A percentile compares a stretch with the other conserved stretches of the same genome.
Evolutionary conservation across 2,329 filamentous ascomycete genomes (phyloP).

Genomic region (Fusarium sp.): DNA sequence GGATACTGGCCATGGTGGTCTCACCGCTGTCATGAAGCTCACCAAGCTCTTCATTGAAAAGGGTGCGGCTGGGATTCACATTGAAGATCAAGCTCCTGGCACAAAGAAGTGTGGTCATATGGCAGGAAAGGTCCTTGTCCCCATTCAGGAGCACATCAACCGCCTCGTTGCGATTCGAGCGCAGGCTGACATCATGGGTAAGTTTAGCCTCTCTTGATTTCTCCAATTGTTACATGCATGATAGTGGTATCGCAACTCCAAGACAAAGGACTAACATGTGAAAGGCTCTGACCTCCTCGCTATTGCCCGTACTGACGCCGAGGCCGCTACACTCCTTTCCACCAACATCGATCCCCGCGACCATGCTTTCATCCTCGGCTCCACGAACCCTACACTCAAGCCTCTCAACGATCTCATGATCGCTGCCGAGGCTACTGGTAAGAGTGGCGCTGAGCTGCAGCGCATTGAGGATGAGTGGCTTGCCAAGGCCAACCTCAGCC

Average conservation of each 20-base stretch:
- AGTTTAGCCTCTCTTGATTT: slow-evolving; percentile 35
- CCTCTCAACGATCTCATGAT: slow-evolving; percentile 93
- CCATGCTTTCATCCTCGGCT: slow-evolving; percentile 91
- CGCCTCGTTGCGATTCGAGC: slow-evolving; percentile 95
- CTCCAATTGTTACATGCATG: slow-evolving; percentile 31
- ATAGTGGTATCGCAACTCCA: background rate
- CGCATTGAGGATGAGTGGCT: slow-evolving; percentile 93
- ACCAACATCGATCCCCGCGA: slow-evolving; percentile 96
- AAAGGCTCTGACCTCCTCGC: slow-evolving; percentile 85
- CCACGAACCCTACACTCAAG: slow-evolving; percentile 85
- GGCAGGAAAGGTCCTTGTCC: slow-evolving; percentile 97
- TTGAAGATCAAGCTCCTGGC: slow-evolving; percentile 97
- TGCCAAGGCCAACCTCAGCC: slow-evolving; percentile 80
- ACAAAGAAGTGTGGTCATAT: slow-evolving; percentile 99
- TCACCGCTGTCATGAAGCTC: slow-evolving; percentile 99
- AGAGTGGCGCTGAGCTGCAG: slow-evolving; percentile 84
- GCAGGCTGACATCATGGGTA: slow-evolving; percentile 98
- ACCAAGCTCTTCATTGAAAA: slow-evolving; percentile 98
- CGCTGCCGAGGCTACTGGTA: slow-evolving; percentile 83
- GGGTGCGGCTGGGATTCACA: slow-evolving; percentile 96
- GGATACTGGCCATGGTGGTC: slow-evolving; percentile 94
- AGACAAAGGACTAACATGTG: slow-evolving; percentile 38
- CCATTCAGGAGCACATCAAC: slow-evolving; percentile 98
- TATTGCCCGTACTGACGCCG: slow-evolving; percentile 94
- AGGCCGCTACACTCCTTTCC: slow-evolving; percentile 96